Percentiles rank a stretch among this genome's conserved stretches.
Evolutionary conservation across 176 grass and related monocot genomes (phyloP).

Genomic region (Stipa capillata): DNA sequence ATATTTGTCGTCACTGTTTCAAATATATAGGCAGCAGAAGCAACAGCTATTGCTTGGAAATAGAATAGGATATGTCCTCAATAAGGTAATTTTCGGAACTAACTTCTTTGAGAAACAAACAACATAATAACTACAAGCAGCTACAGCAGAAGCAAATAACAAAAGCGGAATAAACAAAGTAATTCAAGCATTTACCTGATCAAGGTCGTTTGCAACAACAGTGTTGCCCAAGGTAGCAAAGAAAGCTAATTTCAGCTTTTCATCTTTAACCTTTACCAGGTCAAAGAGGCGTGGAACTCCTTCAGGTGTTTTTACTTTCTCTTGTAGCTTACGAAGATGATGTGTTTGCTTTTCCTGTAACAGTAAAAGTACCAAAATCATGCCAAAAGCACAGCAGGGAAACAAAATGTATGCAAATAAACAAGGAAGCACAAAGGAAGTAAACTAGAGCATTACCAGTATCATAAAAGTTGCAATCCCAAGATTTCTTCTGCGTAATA

Average conservation of each 20-base stretch:
- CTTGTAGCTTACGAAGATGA: slow-evolving; percentile 42
- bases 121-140: not conserved
- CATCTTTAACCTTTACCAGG: slow-evolving; percentile 86
- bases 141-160: not conserved
- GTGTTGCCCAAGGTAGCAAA: slow-evolving; percentile 74
- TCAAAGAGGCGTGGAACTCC: slow-evolving; percentile 91
- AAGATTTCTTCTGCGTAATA: slow-evolving; percentile 80
- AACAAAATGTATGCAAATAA: slow-evolving; percentile 15
- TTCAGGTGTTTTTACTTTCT: slow-evolving; percentile 72
- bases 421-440: slow-evolving; percentile 4
- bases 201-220: slow-evolving; percentile 76
- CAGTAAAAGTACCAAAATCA: slow-evolving; percentile 1
- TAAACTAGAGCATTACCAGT: slow-evolving; percentile 41
- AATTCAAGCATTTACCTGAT: slow-evolving; percentile 63
- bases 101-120: slow-evolving; percentile 3
- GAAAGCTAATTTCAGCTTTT: slow-evolving; percentile 73
- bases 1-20: not conserved
- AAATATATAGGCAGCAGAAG: not conserved
- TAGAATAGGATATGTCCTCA: not conserved
- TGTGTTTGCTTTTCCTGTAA: slow-evolving; percentile 85
- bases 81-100: not conserved
- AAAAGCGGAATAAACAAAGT: slow-evolving; percentile 4
- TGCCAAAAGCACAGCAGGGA: not conserved
- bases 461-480: slow-evolving; percentile 91
- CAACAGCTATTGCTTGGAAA: not conserved